A percentile compares a stretch with the other conserved stretches of the same genome.
These are phyloP conservation scores for Aspergillus conjunctus DNA, from an alignment of 495 filamentous ascomycete species.

Conservation along the genomic window DNA sequence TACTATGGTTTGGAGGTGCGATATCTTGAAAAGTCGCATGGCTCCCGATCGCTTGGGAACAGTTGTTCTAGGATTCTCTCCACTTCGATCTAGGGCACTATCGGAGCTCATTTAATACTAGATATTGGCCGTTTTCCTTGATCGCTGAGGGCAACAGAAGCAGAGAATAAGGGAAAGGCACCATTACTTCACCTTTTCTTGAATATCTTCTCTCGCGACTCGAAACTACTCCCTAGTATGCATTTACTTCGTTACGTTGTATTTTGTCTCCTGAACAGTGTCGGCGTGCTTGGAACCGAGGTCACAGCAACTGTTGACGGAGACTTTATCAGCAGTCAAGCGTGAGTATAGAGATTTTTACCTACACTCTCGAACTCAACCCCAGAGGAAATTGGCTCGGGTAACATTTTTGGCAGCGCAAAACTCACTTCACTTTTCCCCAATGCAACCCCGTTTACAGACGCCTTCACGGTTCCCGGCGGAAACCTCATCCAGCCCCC, in stretches of 20 bases:
- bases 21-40: conserved; percentile 5
- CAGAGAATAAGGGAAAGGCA: background rate
- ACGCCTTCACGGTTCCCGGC: conserved; percentile 7
- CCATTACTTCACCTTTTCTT: background rate
- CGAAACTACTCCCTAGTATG: background rate
- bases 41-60: background rate
- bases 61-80: background rate
- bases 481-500: conserved; percentile 23
- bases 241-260: conserved; percentile 10
- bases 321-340: conserved; percentile 12
- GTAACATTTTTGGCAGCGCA: conserved; percentile 11
- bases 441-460: conserved; percentile 18
- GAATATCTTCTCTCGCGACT: background rate
- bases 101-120: background rate
- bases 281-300: conserved; percentile 5
- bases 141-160: background rate
- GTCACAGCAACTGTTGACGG: conserved; percentile 16
- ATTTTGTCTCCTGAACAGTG: conserved; percentile 3
- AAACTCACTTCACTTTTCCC: conserved; percentile 14
- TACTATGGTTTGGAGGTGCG: background rate
- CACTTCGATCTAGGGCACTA: conserved; percentile 10
- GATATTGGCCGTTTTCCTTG: background rate
- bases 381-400: no score
- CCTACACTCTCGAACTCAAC: no score
- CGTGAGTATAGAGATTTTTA: background rate